These are phyloP conservation scores for Ceratobasidium sp. DNA, from an alignment of 1,284 basidiomycete species.

Conservation along the genomic window DNA sequence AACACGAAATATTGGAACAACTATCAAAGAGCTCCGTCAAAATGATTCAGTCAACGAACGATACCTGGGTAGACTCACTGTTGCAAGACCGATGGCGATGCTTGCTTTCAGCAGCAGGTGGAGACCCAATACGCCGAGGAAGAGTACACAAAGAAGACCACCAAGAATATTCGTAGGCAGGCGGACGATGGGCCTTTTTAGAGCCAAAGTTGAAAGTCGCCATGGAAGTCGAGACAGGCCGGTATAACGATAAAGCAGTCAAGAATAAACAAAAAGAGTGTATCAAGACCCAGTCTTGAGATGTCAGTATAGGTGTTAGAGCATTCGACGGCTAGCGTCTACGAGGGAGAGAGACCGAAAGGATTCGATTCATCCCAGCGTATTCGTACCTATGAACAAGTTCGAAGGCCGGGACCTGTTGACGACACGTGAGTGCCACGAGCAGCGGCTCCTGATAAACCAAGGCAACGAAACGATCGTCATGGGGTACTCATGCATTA, in stretches of 20 bases:
- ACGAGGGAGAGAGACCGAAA: constrained; percentile 1
- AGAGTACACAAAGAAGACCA: constrained; percentile 18
- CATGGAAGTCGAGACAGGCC: background rate
- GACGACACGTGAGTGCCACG: constrained; percentile 21
- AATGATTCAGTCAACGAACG: no score
- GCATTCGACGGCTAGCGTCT: constrained; percentile 38
- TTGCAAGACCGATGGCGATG: constrained; percentile 31
- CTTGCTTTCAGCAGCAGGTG: constrained; percentile 26
- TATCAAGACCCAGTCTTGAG: constrained; percentile 45
- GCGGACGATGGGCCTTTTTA: constrained; percentile 26
- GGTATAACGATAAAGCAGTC: background rate
- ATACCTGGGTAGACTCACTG: constrained; percentile 11
- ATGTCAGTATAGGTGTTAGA: background rate
- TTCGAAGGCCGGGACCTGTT: background rate
- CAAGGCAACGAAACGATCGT: background rate
- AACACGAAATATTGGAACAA: constrained; percentile 46
- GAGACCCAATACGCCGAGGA: constrained; percentile 22
- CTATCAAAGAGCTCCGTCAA: background rate
- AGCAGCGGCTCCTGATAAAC: background rate
- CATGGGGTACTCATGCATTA: constrained; percentile 37
- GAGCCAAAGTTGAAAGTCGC: constrained; percentile 10
- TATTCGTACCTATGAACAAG: constrained; percentile 6
- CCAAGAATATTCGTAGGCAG: constrained; percentile 36
- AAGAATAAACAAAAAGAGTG: constrained; percentile 24
- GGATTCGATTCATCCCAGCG: background rate